These are phyloP conservation scores for Saccharomyces pastorianus DNA, from an alignment of 1,139 yeast genomes.

Conservation along the genomic window DNA sequence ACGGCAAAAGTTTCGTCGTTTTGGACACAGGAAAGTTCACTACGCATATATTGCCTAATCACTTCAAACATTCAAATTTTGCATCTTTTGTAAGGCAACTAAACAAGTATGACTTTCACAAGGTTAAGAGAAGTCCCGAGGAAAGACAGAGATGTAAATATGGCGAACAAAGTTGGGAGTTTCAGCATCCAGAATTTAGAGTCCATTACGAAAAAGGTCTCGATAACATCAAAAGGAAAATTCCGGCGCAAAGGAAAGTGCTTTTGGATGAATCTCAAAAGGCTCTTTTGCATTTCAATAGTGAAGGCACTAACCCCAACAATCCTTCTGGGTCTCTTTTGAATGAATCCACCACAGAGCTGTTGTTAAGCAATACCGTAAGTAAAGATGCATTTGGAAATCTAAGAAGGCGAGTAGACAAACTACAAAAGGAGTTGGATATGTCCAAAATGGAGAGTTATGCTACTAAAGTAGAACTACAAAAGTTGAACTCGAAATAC, in stretches of 20 bases:
- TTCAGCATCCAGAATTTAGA: slow-evolving; percentile 82
- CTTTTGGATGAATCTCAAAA: slow-evolving; percentile 19
- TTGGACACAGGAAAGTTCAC: slow-evolving; percentile 85
- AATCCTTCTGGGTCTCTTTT: not conserved
- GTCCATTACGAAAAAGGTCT: slow-evolving; percentile 37
- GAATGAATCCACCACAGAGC: slow-evolving; percentile 2
- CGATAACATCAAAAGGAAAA: slow-evolving; percentile 29
- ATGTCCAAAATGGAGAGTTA: slow-evolving; percentile 36
- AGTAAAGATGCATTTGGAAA: slow-evolving; percentile 22
- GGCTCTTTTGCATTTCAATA: not conserved
- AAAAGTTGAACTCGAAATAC: slow-evolving; percentile 46
- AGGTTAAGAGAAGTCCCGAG: slow-evolving; percentile 47
- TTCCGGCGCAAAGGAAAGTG: slow-evolving; percentile 50
- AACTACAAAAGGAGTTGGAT: slow-evolving; percentile 41
- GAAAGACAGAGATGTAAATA: slow-evolving; percentile 45
- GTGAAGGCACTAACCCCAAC: not conserved
- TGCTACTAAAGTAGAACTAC: slow-evolving; percentile 39
- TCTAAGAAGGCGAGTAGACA: slow-evolving; percentile 25
- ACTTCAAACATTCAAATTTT: slow-evolving; percentile 90
- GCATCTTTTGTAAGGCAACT: slow-evolving; percentile 92
- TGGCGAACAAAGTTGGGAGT: slow-evolving; percentile 85
- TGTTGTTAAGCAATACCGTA: slow-evolving; percentile 19
- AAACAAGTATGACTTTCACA: slow-evolving; percentile 98
- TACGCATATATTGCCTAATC: slow-evolving; percentile 71
- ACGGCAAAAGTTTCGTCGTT: slow-evolving; percentile 82